phyloP scores from a whole-genome alignment of 306 rosid genomes.

The Astragalus membranaceus region DNA sequence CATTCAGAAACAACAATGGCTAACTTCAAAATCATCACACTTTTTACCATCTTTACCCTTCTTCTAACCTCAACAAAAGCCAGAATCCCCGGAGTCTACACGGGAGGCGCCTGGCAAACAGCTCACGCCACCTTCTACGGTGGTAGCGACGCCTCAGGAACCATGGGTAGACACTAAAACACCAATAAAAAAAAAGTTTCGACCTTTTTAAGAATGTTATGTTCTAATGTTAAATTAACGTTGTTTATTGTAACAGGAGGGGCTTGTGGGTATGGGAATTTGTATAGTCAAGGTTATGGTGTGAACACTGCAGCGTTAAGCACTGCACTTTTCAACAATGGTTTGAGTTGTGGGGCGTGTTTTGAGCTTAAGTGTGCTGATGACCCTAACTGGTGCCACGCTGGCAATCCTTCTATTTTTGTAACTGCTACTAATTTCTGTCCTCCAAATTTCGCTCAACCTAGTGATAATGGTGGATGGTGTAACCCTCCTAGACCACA shows the following conservation, averaged over 20 bases:
- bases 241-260: conserved; percentile 42
- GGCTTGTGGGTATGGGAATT: conserved; percentile 81
- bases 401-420: conserved; percentile 70
- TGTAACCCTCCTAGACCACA: conserved; percentile 87
- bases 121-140: conserved; percentile 96
- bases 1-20: not conserved
- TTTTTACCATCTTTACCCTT: conserved; percentile 19
- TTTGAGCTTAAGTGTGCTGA: conserved; percentile 60
- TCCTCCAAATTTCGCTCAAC: conserved; percentile 65
- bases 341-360: conserved; percentile 75
- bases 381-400: conserved; percentile 70
- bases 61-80: conserved; percentile 23
- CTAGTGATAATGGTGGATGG: conserved; percentile 85
- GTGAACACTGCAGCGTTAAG: conserved; percentile 82
- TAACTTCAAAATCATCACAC: not conserved
- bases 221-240: not conserved
- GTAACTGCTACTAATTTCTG: conserved; percentile 81
- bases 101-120: conserved; percentile 49
- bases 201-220: not conserved
- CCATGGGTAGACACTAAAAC: conserved; percentile 47
- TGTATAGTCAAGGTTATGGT: conserved; percentile 85
- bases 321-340: conserved; percentile 73
- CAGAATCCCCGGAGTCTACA: conserved; percentile 37
- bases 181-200: not conserved
- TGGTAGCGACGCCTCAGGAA: conserved; percentile 81